Evolutionary conservation across 2,329 filamentous ascomycete species (phyloP), one percentile per base, ranked within the genome.

Genomic region (Ampelomyces quisqualis): DNA sequence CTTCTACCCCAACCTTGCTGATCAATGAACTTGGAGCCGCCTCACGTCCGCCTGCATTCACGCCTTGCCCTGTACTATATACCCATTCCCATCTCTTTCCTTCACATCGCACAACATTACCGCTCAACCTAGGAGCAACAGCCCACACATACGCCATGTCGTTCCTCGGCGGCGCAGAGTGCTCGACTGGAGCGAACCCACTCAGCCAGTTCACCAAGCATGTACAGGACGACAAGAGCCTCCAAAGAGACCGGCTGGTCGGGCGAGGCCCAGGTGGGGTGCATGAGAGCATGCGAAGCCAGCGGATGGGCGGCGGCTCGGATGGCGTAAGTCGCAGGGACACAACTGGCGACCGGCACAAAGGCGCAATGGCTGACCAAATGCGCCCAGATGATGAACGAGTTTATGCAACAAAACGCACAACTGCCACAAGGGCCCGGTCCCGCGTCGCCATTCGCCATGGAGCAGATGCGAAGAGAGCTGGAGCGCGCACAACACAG

Each of bases 141-240:
- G 13, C 15, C 17, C 7, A 27, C 15, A 21, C 21, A n/a, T 3
- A 38, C 53, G 75, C 48, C 55, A 97, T 98, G 91, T 96, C 91
- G 40, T 97, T 98, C 70, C 80, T 97, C 61, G 88, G 89, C 72
- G 90, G 91, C 58, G 87, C 91, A 58, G 93, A 97, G 75, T 98
- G 93, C 78, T 97, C 91, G 41, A 94, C 93, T 48, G 90, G 88
- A 53, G 89, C 86, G 64, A 98, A 98, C 71, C 93, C 94, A 43
- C 83, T 98, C 61, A 91, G 88, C 67, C 93, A 97, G 76, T 95
- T 98, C 70, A 89, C 90, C 52, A 98, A 98, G 72, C 90, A 96
- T 70, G 88, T 93, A 42, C 88, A 94, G 65, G 89, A 95, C 78
- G 93, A 98, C 75, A 95, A 90, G 73, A 93, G 88, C 43, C 76